A percentile compares a stretch with the other conserved stretches of the same genome.
phyloP scores from a whole-genome alignment of 2,329 filamentous ascomycete species.

The Phyllosticta citribraziliensis region DNA sequence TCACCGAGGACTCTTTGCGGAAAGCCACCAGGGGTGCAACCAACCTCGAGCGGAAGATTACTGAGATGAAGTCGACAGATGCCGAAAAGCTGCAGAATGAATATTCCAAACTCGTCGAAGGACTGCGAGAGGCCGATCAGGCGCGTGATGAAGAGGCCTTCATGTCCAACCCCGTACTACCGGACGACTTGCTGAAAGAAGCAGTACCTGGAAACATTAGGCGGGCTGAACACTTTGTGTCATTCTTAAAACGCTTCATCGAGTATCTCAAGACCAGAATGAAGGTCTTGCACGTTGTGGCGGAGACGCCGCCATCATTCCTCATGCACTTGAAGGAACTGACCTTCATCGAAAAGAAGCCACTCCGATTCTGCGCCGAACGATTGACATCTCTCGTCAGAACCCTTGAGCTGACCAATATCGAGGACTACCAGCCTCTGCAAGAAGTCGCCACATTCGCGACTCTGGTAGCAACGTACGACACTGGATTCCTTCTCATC shows the following conservation, averaged over 20 bases:
- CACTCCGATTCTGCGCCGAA: constrained; percentile 87
- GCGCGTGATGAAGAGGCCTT: constrained; percentile 89
- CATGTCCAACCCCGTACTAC: constrained; percentile 90
- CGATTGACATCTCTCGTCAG: constrained; percentile 87
- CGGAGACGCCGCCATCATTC: constrained; percentile 91
- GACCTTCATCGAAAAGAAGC: constrained; percentile 96
- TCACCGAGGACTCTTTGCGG: constrained; percentile 87
- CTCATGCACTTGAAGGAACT: constrained; percentile 86
- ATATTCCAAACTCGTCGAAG: constrained; percentile 90
- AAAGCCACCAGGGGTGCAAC: constrained; percentile 84
- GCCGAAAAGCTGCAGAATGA: constrained; percentile 90
- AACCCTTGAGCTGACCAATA: constrained; percentile 90
- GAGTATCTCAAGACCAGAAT: constrained; percentile 97
- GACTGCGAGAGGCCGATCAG: constrained; percentile 77
- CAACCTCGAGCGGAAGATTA: constrained; percentile 83
- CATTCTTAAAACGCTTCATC: constrained; percentile 91
- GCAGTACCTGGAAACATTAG: constrained; percentile 95
- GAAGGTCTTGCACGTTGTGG: constrained; percentile 96
- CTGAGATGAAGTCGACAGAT: constrained; percentile 92
- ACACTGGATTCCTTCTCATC: constrained; percentile 91
- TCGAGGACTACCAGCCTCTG: constrained; percentile 93
- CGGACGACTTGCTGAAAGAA: constrained; percentile 89
- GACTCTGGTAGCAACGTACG: constrained; percentile 90
- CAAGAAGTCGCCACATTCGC: constrained; percentile 98
- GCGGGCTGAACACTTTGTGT: constrained; percentile 88